A percentile compares a stretch with the other conserved stretches of the same genome.
Evolutionary conservation across 2,329 filamentous ascomycete species (phyloP).

Genomic region (Diaporthe helianthi): DNA sequence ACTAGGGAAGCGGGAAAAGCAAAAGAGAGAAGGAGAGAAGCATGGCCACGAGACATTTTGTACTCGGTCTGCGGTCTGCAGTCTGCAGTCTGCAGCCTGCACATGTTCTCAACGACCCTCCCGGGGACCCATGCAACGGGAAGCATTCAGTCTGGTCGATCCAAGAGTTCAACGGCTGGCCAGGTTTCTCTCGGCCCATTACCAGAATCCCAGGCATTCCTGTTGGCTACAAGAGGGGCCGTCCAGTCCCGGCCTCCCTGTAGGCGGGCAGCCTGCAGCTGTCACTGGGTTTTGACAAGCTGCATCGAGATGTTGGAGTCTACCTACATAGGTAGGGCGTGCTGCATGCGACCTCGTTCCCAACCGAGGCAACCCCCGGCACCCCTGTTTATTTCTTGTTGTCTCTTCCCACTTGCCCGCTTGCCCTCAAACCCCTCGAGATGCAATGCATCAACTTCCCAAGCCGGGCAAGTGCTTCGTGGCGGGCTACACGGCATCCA

Average conservation of each 20-base stretch:
- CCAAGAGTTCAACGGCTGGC: conserved; percentile 9
- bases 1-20: background rate
- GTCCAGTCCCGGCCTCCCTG: background rate
- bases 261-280: conserved; percentile 21
- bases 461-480: conserved; percentile 9
- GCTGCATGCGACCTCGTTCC: background rate
- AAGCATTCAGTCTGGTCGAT: conserved; percentile 18
- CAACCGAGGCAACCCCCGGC: background rate
- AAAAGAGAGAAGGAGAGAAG: background rate
- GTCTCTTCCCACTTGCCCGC: background rate
- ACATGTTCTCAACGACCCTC: conserved; percentile 1
- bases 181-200: conserved; percentile 2
- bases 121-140: conserved; percentile 14
- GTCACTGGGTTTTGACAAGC: conserved; percentile 24
- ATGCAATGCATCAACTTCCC: conserved; percentile 21
- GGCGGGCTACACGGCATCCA: conserved; percentile 5
- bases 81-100: conserved; percentile 5
- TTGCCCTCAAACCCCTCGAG: background rate
- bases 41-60: conserved; percentile 7
- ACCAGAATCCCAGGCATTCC: background rate
- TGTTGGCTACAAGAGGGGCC: background rate
- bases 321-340: too few relatives aligned
- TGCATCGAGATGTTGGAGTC: conserved; percentile 4
- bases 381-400: background rate
- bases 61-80: background rate